phyloP scores from a whole-genome alignment of 257 asterid genomes.

The Perilla frutescens region DNA sequence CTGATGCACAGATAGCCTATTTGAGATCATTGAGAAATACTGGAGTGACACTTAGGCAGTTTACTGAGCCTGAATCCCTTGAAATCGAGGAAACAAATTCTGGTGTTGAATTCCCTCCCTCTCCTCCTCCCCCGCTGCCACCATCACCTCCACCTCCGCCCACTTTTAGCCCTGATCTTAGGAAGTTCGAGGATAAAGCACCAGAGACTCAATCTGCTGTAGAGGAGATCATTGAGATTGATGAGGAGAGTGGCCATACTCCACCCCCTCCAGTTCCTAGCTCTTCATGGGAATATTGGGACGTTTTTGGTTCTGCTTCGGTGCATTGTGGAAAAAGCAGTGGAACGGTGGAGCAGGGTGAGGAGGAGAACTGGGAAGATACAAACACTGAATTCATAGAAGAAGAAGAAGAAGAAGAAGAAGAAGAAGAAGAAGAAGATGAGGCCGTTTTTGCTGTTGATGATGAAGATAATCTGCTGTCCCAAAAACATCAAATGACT shows the following conservation, averaged over 20 bases:
- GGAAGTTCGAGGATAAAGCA: constrained; percentile 40
- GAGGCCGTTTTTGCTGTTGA: constrained; percentile 34
- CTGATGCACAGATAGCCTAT: constrained; percentile 74
- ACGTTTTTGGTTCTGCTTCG: constrained; percentile 54
- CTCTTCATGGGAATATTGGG: constrained; percentile 75
- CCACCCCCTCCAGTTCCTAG: constrained; percentile 67
- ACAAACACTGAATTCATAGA: constrained; percentile 61
- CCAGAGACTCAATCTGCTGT: constrained; percentile 27
- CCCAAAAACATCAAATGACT: constrained; percentile 35
- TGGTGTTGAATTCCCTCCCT: constrained; percentile 58
- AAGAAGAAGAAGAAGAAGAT: constrained; percentile 53
- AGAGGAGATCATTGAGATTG: constrained; percentile 57
- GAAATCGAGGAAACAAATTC: constrained; percentile 64
- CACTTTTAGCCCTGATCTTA: constrained; percentile 66
- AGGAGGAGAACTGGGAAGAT: constrained; percentile 79
- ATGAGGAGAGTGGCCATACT: constrained; percentile 49
- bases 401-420: constrained; percentile 50
- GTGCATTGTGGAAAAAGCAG: constrained; percentile 38
- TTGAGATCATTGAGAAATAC: constrained; percentile 76
- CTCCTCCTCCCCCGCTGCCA: constrained; percentile 74
- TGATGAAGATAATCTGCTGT: constrained; percentile 39
- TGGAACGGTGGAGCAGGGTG: constrained; percentile 47
- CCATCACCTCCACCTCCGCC: constrained; percentile 88
- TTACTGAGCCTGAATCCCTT: constrained; percentile 78
- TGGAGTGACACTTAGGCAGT: constrained; percentile 84